A percentile compares a stretch with the other conserved stretches of the same genome.
phyloP scores from a whole-genome alignment of 768 basidiomycete species.

The Punctularia strigosozonata region DNA sequence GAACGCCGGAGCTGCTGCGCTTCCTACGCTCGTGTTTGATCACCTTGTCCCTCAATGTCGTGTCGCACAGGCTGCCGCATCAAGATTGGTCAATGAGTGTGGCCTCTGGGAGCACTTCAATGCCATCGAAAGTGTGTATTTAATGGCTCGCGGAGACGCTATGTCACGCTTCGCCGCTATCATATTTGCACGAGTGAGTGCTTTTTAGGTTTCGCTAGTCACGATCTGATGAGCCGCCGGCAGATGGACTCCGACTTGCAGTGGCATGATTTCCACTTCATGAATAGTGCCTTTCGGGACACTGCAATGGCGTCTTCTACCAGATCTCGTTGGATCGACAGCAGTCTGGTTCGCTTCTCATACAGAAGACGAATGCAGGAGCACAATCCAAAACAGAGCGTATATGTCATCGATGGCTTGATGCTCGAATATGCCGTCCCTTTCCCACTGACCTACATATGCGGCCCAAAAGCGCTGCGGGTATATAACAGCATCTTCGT shows the following conservation, averaged over 20 bases:
- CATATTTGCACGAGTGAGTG: constrained; percentile 59
- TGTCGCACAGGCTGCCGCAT: constrained; percentile 37
- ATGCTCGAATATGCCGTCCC: constrained; percentile 71
- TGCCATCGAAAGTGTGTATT: constrained; percentile 55
- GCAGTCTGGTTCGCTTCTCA: constrained; percentile 61
- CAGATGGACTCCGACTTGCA: constrained; percentile 64
- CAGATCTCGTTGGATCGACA: constrained; percentile 46
- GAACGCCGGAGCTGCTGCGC: too few relatives aligned
- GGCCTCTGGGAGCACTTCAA: constrained; percentile 48
- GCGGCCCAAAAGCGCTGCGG: constrained; percentile 42
- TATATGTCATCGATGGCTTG: constrained; percentile 56
- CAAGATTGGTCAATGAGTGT: constrained; percentile 58
- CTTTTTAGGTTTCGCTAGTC: background rate
- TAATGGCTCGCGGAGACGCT: constrained; percentile 71
- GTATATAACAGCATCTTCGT: constrained; percentile 58
- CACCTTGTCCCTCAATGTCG: constrained; percentile 46
- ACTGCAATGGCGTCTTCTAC: constrained; percentile 38
- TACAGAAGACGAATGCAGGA: constrained; percentile 45
- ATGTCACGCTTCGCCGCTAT: constrained; percentile 64
- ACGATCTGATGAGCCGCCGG: background rate
- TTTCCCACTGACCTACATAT: constrained; percentile 73
- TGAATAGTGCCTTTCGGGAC: constrained; percentile 69
- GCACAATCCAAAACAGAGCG: constrained; percentile 34
- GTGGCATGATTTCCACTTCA: constrained; percentile 78
- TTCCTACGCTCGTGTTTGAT: constrained; percentile 55